A percentile compares a stretch with the other conserved stretches of the same genome.
Conservation (phyloP, 2,329 filamentous ascomycete genomes). For the Talaromyces sp. region DNA sequence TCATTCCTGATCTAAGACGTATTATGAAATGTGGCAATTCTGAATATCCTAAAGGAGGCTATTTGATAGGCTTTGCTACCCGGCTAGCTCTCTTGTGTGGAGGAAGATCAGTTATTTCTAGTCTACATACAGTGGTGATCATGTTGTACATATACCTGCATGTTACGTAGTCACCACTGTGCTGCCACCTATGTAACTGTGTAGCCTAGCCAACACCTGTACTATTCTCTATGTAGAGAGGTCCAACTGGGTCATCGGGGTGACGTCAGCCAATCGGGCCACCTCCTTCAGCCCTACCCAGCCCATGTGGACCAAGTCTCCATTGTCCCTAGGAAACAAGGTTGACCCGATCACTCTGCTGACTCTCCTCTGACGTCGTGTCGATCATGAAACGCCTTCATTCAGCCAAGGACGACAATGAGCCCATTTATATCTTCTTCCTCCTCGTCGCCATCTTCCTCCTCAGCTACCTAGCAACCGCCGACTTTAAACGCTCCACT, state of each 20-base stretch:
- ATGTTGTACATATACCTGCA: no score
- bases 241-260: not conserved
- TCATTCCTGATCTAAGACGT: no score
- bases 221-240: no score
- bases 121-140: no score
- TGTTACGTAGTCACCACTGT: no score
- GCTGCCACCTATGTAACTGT: no score
- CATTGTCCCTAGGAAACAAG: not conserved
- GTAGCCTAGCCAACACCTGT: no score
- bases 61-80: no score
- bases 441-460: conserved; percentile 30
- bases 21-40: no score
- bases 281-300: conserved; percentile 1
- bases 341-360: not conserved
- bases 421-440: conserved; percentile 31
- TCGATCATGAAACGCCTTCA: conserved; percentile 31
- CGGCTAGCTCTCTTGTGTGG: no score
- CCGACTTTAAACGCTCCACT: conserved; percentile 17
- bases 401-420: conserved; percentile 27
- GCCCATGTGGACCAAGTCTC: not conserved
- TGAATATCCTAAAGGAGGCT: no score
- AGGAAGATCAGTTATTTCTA: no score
- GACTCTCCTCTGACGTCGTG: conserved; percentile 7
- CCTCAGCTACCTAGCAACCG: conserved; percentile 29
- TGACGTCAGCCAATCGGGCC: not conserved